Evolutionary conservation across 768 basidiomycete genomes (phyloP), one percentile per base, ranked within the genome.

Genomic region (Mycena filopes): DNA sequence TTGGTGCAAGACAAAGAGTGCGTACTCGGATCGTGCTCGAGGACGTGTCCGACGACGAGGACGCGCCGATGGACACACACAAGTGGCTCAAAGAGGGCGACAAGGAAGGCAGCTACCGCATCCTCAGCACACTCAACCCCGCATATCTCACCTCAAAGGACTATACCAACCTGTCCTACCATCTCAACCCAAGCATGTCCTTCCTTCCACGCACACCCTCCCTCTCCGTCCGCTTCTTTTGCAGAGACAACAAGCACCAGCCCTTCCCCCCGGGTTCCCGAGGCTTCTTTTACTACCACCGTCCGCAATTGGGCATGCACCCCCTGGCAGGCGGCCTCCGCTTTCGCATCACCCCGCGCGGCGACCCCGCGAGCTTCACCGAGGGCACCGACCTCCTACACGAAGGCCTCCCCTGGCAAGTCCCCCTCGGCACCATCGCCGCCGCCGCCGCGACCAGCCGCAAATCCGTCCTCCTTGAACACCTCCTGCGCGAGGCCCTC

Each of bases 271-370:
- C 23, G 13, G 25, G 25, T 20, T 55, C 64, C 2, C 58, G 58
- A 7, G 64, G 64, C 6, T 65, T 65, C n/a, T 33, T 65, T 15
- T 65, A 65, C 40, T 65, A 55, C 41, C 13, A 48, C 43, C 20
- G 16, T 18, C 53, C 45, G 8, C 40, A 15, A 36, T 15, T 9
- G 36, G 12, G 55, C 45, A 25, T 60, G 23, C 57, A 51, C 38
- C 36, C 58, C 7, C 29, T 60, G 40, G 58, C 64, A 1, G 51
- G 51, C 23, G 64, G 64, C 21, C 31, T 65, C 16, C 64, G 64
- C 43, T 65, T 65, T 31, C 57, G 64, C 29, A 49, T 65, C 48
- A 60, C 65, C 23, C 33, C 50, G 11, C 18, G 40, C 4, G 31
- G 46, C 54, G 45, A 46, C 18, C 58, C 65, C 10, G 16, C 29